A percentile compares a stretch with the other conserved stretches of the same genome.
Conservation (phyloP, 441 rosid genomes). For the Populus hybrid region DNA sequence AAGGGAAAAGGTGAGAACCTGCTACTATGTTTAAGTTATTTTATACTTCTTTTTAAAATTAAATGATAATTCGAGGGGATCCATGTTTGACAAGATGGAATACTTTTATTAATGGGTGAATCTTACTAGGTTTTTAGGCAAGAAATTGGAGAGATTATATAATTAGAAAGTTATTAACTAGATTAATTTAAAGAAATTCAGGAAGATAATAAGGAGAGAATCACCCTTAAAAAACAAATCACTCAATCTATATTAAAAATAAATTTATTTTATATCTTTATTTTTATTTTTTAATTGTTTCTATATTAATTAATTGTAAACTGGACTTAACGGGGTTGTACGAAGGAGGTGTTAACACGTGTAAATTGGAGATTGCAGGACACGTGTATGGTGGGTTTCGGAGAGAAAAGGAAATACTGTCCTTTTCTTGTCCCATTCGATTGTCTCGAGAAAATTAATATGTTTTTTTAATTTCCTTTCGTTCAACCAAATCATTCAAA, state of each 20-base stretch:
- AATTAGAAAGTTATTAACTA: too few relatives aligned
- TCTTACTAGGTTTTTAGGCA: too few relatives aligned
- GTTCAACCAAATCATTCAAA: too few relatives aligned
- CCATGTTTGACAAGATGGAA: not conserved
- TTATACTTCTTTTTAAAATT: too few relatives aligned
- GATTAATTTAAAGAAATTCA: too few relatives aligned
- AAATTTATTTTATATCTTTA: too few relatives aligned
- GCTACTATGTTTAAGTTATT: not conserved
- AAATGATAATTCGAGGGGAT: not conserved
- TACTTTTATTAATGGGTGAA: not conserved
- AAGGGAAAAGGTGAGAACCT: not conserved
- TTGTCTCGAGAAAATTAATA: slow-evolving; percentile 14
- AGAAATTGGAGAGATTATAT: too few relatives aligned
- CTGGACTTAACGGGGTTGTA: not conserved
- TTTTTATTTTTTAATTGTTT: too few relatives aligned
- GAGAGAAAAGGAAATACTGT: not conserved
- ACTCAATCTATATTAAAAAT: too few relatives aligned
- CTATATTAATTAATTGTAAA: too few relatives aligned
- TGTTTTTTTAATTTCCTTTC: not conserved
- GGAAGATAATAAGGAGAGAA: too few relatives aligned
- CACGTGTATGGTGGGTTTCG: slow-evolving; percentile 26
- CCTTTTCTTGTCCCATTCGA: slow-evolving; percentile 23
- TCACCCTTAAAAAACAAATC: too few relatives aligned
- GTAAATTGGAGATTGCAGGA: not conserved
- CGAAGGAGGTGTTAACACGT: slow-evolving; percentile 14